A percentile compares a stretch with the other conserved stretches of the same genome.
Conservation (phyloP, 768 basidiomycete species). For the Trametes coccinea region DNA sequence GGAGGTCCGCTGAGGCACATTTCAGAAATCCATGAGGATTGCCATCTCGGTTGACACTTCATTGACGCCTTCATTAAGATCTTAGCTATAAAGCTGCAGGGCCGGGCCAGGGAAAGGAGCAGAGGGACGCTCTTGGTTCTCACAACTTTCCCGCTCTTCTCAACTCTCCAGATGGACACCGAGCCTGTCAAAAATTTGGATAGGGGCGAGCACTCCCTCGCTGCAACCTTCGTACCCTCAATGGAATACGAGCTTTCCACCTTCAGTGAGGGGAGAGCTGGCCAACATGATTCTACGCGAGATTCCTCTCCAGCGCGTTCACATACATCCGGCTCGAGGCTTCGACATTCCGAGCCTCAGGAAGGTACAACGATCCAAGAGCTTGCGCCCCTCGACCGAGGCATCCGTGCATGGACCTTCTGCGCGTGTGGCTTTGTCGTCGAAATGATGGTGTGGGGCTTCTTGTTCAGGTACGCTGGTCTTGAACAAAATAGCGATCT, state of each 20-base stretch:
- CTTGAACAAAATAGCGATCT: too few relatives aligned
- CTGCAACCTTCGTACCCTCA: background rate
- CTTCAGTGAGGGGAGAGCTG: background rate
- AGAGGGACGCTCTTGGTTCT: background rate
- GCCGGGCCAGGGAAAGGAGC: background rate
- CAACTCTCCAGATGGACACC: background rate
- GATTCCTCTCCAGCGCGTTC: slow-evolving; percentile 5
- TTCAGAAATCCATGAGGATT: background rate
- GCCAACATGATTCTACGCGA: background rate
- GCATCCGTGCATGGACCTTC: slow-evolving; percentile 27
- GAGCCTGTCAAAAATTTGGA: background rate
- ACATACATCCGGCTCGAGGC: slow-evolving; percentile 4
- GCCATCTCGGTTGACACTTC: too few relatives aligned
- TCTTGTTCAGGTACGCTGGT: slow-evolving; percentile 21
- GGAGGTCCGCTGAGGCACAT: background rate
- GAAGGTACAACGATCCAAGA: slow-evolving; percentile 22
- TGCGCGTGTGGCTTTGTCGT: slow-evolving; percentile 24
- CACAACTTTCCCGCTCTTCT: background rate
- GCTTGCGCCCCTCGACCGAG: slow-evolving; percentile 23
- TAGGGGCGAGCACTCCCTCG: background rate
- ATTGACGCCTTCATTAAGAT: background rate
- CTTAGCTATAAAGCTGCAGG: background rate
- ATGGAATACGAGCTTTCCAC: slow-evolving; percentile 3
- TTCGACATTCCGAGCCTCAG: slow-evolving; percentile 10
- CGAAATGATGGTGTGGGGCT: slow-evolving; percentile 28